phyloP scores from a whole-genome alignment of 1,139 yeast genomes.

The Torulaspora globosa region DNA sequence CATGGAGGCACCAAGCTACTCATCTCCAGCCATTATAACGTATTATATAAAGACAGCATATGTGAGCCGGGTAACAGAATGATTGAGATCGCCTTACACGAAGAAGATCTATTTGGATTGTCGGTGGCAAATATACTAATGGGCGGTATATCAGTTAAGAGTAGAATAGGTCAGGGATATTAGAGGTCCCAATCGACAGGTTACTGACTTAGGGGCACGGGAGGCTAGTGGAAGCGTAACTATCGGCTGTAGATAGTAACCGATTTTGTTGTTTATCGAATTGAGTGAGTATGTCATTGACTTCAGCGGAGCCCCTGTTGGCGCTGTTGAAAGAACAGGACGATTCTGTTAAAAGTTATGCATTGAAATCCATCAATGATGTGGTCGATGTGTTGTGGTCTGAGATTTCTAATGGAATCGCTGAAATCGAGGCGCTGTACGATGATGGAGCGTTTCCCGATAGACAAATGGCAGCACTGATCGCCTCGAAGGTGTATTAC shows the following conservation, averaged over 20 bases:
- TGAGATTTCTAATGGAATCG: constrained; percentile 85
- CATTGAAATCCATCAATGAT: constrained; percentile 73
- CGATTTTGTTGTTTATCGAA: background rate
- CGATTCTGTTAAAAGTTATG: constrained; percentile 71
- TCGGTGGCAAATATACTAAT: constrained; percentile 12
- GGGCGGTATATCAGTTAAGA: background rate
- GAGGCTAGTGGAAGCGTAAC: background rate
- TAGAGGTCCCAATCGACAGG: background rate
- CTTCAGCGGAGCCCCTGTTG: constrained; percentile 84
- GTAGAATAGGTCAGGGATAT: background rate
- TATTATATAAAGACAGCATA: background rate
- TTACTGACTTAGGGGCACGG: background rate
- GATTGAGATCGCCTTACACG: background rate
- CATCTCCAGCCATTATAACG: background rate
- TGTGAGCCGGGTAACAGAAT: background rate
- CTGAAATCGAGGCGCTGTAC: constrained; percentile 82
- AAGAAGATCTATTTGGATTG: background rate
- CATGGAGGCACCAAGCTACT: background rate
- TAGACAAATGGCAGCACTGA: constrained; percentile 81
- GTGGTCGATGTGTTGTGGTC: constrained; percentile 95
- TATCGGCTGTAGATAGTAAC: background rate
- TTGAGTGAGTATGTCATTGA: constrained; percentile 57
- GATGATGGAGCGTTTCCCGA: constrained; percentile 78
- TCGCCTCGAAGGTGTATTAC: constrained; percentile 91
- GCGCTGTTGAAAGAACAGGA: constrained; percentile 86